These are phyloP conservation scores for Lepidopterella palustris DNA, from an alignment of 495 filamentous ascomycete species.

Conservation along the genomic window DNA sequence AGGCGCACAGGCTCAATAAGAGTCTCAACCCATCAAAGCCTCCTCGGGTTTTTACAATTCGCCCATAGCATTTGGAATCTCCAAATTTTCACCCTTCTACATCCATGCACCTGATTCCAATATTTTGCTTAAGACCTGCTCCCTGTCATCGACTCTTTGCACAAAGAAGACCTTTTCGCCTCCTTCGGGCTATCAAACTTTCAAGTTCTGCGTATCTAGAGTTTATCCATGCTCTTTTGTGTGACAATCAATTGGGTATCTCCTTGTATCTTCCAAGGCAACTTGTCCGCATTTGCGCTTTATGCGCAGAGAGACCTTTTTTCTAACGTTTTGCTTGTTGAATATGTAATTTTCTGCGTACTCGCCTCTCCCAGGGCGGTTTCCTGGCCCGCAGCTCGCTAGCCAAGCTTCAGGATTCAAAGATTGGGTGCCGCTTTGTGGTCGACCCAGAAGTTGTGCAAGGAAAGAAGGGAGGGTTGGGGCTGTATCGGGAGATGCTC, in stretches of 20 bases:
- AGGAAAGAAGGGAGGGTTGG: not conserved
- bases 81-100: not conserved
- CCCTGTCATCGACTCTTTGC: not conserved
- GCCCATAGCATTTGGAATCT: too few relatives aligned
- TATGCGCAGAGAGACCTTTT: not conserved
- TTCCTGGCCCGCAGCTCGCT: not conserved
- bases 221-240: not conserved
- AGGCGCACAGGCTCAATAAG: too few relatives aligned
- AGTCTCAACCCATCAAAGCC: too few relatives aligned
- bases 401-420: not conserved
- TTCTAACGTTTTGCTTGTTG: not conserved
- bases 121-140: not conserved
- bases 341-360: not conserved
- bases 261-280: not conserved
- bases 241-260: not conserved
- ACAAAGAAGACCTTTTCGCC: not conserved
- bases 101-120: not conserved
- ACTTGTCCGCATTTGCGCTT: not conserved
- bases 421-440: not conserved
- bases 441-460: not conserved
- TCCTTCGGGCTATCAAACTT: not conserved
- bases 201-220: not conserved
- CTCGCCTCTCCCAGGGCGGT: not conserved
- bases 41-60: too few relatives aligned
- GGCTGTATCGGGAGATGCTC: not conserved